These are phyloP conservation scores for Penicillium sp. DNA, from an alignment of 2,329 filamentous ascomycete species.

Conservation along the genomic window DNA sequence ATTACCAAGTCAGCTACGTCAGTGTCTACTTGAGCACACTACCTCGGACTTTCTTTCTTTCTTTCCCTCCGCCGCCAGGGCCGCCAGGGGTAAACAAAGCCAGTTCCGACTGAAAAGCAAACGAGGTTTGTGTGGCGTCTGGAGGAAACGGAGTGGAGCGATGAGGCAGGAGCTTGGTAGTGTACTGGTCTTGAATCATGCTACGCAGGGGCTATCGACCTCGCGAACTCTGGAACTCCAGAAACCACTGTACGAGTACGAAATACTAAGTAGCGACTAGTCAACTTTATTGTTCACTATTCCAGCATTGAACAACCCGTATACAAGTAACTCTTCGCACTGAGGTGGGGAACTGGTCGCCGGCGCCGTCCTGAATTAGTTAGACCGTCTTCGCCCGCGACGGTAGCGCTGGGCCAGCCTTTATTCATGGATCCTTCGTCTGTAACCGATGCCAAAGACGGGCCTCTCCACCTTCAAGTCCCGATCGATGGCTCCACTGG, in stretches of 20 bases:
- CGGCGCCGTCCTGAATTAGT: not conserved
- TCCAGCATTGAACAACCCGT: not conserved
- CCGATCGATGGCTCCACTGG: constrained; percentile 1
- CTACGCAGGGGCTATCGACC: not conserved
- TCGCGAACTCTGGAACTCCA: not conserved
- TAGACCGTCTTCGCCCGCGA: not conserved
- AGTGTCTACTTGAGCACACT: not conserved
- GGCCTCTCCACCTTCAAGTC: constrained; percentile 1
- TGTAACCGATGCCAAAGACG: not conserved
- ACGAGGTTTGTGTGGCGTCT: constrained; percentile 2
- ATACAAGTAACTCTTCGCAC: not conserved
- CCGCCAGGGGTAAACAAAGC: not conserved
- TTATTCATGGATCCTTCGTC: not conserved
- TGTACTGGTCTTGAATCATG: not conserved
- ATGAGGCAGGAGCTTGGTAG: not conserved
- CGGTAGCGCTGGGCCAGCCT: not conserved
- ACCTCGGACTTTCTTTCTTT: not conserved
- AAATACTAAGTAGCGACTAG: not conserved
- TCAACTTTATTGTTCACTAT: not conserved
- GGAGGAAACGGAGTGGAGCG: not conserved
- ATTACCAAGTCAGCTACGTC: not conserved
- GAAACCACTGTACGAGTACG: not conserved
- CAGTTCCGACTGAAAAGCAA: not conserved
- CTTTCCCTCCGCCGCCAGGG: not conserved
- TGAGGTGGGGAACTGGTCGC: not conserved